A percentile compares a stretch with the other conserved stretches of the same genome.
phyloP scores from a whole-genome alignment of 345 rosid species.

The Triadica sebifera region DNA sequence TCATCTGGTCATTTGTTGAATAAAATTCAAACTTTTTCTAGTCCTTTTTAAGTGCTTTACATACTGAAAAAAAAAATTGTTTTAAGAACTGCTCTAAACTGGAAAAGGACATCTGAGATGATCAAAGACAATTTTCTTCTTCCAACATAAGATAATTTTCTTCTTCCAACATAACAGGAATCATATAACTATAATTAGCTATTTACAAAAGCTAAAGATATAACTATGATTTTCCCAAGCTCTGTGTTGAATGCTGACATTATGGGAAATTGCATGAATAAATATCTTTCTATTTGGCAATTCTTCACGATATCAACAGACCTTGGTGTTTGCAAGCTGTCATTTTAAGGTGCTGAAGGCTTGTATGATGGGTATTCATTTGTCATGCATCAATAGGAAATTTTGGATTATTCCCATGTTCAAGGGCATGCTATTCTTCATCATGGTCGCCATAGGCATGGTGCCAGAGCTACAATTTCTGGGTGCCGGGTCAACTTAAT shows the following conservation, averaged over 20 bases:
- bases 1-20: neutral
- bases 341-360: neutral
- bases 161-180: neutral
- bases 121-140: neutral
- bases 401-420: conserved; percentile 66
- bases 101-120: neutral
- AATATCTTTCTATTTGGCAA: neutral
- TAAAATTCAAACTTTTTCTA: neutral
- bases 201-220: neutral
- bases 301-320: neutral
- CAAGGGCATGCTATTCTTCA: conserved; percentile 85
- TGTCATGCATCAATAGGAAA: conserved; percentile 44
- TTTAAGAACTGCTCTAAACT: neutral
- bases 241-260: neutral
- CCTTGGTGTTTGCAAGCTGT: neutral
- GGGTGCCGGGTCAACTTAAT: conserved; percentile 75
- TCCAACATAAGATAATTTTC: neutral
- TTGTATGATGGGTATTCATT: neutral
- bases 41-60: no score
- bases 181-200: neutral
- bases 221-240: neutral
- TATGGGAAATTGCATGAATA: neutral
- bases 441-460: conserved; percentile 90
- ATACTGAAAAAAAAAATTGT: neutral
- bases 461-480: conserved; percentile 83